Evolutionary conservation across 2,329 filamentous ascomycete species (phyloP).

Genomic region (Escovopsis sp.): DNA sequence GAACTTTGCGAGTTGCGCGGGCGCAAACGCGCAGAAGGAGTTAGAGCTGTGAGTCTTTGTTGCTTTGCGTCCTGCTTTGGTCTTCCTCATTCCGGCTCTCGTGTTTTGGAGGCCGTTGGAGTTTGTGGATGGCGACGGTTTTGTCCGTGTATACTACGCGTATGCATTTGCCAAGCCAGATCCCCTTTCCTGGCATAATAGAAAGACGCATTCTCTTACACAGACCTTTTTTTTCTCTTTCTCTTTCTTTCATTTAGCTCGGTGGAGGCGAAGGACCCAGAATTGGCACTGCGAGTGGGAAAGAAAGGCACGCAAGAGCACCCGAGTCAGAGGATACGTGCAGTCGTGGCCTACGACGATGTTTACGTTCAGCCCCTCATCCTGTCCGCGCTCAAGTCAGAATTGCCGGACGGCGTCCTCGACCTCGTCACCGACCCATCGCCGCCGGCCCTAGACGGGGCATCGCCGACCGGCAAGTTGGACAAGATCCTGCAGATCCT

Average conservation of each 20-base stretch:
- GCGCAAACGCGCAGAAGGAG: slow-evolving; percentile 51
- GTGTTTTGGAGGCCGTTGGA: too few species aligned
- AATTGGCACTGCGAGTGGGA: slow-evolving; percentile 10
- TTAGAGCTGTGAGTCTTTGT: slow-evolving; percentile 62
- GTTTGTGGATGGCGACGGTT: slow-evolving; percentile 4
- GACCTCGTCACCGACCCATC: slow-evolving; percentile 36
- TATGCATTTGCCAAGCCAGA: background rate
- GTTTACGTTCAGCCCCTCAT: slow-evolving; percentile 81
- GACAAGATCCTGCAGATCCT: slow-evolving; percentile 57
- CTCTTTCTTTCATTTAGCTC: slow-evolving; percentile 5
- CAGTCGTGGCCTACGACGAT: slow-evolving; percentile 73
- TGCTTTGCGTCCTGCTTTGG: slow-evolving; percentile 2
- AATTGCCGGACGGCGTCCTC: slow-evolving; percentile 40
- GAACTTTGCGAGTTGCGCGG: slow-evolving; percentile 70
- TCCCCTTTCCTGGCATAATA: slow-evolving; percentile 11
- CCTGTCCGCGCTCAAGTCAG: slow-evolving; percentile 49
- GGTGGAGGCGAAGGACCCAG: slow-evolving; percentile 6
- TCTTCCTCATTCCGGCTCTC: too few species aligned
- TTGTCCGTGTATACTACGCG: slow-evolving; percentile 17
- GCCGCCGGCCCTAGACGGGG: slow-evolving; percentile 13
- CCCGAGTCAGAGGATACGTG: slow-evolving; percentile 29
- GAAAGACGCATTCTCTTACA: slow-evolving; percentile 21
- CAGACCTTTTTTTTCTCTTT: slow-evolving; percentile 1
- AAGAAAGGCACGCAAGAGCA: background rate
- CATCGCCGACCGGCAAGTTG: slow-evolving; percentile 20